Percentiles rank a stretch among this genome's conserved stretches.
phyloP scores from a whole-genome alignment of 179 eudicot species.

The Beta macrorhiza region DNA sequence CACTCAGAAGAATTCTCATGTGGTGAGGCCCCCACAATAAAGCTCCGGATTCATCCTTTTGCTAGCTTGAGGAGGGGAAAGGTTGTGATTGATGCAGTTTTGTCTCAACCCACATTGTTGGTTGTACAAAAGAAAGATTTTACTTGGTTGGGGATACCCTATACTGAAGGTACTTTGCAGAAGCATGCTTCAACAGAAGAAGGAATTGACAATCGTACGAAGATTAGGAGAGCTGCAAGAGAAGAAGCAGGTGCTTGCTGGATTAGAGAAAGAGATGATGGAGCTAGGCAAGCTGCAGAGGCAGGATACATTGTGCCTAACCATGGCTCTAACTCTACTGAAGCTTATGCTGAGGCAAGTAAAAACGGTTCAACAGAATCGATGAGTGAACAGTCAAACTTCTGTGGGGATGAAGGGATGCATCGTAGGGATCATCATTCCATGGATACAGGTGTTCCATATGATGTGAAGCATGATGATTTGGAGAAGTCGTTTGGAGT shows the following conservation, averaged over 20 bases:
- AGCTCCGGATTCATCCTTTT: conserved; percentile 75
- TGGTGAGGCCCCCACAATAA: conserved; percentile 81
- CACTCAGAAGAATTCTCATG: conserved; percentile 88
- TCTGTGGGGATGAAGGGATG: conserved; percentile 61
- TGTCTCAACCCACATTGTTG: conserved; percentile 74
- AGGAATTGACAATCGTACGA: conserved; percentile 87
- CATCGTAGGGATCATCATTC: conserved; percentile 87
- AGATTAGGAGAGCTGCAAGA: conserved; percentile 78
- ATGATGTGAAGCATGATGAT: conserved; percentile 92
- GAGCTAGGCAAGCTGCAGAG: conserved; percentile 66
- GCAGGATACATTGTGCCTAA: conserved; percentile 61
- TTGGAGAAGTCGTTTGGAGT: conserved; percentile 94
- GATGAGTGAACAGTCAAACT: conserved; percentile 42
- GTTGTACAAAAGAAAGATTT: conserved; percentile 84
- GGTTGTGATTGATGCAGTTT: conserved; percentile 86
- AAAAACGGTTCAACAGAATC: conserved; percentile 27
- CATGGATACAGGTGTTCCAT: conserved; percentile 85
- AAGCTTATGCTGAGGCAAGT: conserved; percentile 37
- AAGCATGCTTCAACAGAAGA: conserved; percentile 88
- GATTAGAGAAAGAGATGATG: conserved; percentile 71
- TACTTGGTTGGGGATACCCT: conserved; percentile 93
- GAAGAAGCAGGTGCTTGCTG: conserved; percentile 61
- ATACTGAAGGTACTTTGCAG: conserved; percentile 47
- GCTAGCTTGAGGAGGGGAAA: conserved; percentile 84
- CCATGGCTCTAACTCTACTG: conserved; percentile 32